These are phyloP conservation scores for Flaveria linearis DNA, from an alignment of 129 eudicot genomes.

Conservation along the genomic window DNA sequence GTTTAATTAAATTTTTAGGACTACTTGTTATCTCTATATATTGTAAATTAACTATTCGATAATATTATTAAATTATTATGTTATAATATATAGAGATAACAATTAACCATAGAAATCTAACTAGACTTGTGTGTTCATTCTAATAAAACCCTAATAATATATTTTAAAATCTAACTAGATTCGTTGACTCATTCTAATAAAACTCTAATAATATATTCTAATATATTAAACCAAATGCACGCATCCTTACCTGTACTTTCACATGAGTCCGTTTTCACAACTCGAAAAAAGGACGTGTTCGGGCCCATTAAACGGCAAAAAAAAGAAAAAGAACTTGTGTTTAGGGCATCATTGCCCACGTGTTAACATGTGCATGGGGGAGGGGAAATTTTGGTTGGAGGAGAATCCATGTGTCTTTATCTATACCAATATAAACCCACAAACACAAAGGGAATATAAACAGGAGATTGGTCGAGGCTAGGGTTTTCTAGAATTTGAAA, in stretches of 20 bases:
- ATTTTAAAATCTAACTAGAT: too few species aligned
- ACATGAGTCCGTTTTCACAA: neutral
- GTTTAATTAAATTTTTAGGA: too few species aligned
- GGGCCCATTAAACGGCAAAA: conserved; percentile 14
- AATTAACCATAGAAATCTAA: too few species aligned
- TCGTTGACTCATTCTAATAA: too few species aligned
- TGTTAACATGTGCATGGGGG: conserved; percentile 25
- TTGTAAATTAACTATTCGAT: too few species aligned
- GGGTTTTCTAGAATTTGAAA: conserved; percentile 14
- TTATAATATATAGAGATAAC: too few species aligned
- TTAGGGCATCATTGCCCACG: conserved; percentile 34
- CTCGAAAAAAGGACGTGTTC: neutral
- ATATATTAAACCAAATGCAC: neutral
- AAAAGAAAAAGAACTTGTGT: conserved; percentile 13
- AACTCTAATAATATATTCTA: too few species aligned
- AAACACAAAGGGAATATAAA: conserved; percentile 24
- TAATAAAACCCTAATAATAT: too few species aligned
- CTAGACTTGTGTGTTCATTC: too few species aligned
- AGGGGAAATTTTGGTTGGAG: conserved; percentile 11
- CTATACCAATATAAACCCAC: conserved; percentile 15
- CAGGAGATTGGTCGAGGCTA: conserved; percentile 27
- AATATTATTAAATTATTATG: too few species aligned
- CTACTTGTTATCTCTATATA: too few species aligned
- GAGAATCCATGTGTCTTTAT: conserved; percentile 34
- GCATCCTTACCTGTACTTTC: neutral